Evolutionary conservation across 2,329 filamentous ascomycete species (phyloP).

Genomic region (Alternaria rosae): DNA sequence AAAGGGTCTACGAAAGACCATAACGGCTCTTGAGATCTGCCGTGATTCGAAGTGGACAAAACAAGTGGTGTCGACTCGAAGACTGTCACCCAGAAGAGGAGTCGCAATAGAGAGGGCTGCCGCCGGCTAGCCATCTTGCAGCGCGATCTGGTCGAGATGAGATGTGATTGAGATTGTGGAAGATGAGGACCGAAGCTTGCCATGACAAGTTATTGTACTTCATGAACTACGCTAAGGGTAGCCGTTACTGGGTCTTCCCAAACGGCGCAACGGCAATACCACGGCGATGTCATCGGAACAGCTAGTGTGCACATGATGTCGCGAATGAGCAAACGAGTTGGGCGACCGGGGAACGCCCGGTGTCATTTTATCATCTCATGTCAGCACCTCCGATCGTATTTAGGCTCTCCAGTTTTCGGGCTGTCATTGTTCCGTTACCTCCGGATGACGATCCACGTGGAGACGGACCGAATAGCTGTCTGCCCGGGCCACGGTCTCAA

Average conservation of each 20-base stretch:
- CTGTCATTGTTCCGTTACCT: background rate
- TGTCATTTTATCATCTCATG: background rate
- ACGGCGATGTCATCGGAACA: background rate
- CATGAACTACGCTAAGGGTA: background rate
- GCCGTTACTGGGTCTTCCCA: background rate
- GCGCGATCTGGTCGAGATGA: background rate
- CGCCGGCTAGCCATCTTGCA: background rate
- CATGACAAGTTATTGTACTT: background rate
- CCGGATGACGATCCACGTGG: background rate
- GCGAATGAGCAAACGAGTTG: background rate
- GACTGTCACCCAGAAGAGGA: background rate
- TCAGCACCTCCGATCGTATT: background rate
- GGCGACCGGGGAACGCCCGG: background rate
- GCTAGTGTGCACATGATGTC: background rate
- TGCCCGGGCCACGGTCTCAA: background rate
- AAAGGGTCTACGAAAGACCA: constrained; percentile 45
- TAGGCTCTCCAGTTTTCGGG: background rate
- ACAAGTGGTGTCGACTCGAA: background rate
- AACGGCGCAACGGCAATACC: background rate
- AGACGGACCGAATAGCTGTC: background rate
- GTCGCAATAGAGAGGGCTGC: background rate
- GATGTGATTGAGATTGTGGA: background rate
- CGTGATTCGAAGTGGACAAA: background rate
- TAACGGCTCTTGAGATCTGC: background rate
- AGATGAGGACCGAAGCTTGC: background rate